Percentiles rank a stretch among this genome's conserved stretches.
Evolutionary conservation across 225 moss, liverwort and hornwort species (phyloP).

Genomic region (Pseudisothecium myosuroides): DNA sequence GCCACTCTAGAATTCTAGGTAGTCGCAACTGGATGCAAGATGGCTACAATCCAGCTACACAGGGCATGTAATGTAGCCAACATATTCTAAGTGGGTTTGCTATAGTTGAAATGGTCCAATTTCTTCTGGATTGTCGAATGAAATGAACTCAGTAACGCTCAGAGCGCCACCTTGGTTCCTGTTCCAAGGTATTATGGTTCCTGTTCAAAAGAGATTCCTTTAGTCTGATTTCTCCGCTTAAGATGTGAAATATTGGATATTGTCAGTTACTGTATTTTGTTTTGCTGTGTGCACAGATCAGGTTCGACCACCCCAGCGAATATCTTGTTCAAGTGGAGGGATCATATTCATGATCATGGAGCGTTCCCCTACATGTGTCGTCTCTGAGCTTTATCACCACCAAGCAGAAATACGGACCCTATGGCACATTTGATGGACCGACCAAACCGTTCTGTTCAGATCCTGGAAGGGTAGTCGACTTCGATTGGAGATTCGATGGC

Average conservation of each 20-base stretch:
- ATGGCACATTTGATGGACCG: not conserved
- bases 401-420: not conserved
- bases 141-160: not conserved
- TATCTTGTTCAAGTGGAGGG: not conserved
- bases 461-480: not conserved
- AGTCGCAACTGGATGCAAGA: not conserved
- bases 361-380: fast-evolving
- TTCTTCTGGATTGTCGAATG: not conserved
- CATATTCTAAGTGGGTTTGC: not conserved
- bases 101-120: not conserved
- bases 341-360: fast-evolving
- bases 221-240: not conserved
- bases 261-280: no score
- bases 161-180: not conserved
- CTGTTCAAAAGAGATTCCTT: no score
- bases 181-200: not conserved
- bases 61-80: not conserved
- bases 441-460: not conserved
- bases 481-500: fast-evolving
- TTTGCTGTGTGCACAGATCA: not conserved
- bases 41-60: not conserved
- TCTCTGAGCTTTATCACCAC: not conserved
- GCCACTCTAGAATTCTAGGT: not conserved
- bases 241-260: not conserved
- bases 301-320: not conserved